phyloP scores from a whole-genome alignment of 1,139 yeast genomes.

The Zygosaccharomyces pseudobailii region DNA sequence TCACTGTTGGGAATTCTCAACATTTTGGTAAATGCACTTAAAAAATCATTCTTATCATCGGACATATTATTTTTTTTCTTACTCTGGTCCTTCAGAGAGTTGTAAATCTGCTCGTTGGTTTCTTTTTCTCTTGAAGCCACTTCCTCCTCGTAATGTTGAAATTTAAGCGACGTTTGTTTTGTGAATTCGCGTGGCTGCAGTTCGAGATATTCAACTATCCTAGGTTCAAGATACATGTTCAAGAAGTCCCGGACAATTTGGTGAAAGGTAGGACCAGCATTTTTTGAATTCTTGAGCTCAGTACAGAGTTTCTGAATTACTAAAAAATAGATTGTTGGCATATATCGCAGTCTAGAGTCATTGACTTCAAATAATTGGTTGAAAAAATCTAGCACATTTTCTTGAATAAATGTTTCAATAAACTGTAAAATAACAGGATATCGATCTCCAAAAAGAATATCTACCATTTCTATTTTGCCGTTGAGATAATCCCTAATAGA shows the following conservation, averaged over 20 bases:
- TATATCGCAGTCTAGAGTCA: slow-evolving; percentile 14
- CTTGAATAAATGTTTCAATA: slow-evolving; percentile 45
- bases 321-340: slow-evolving; percentile 31
- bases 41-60: slow-evolving; percentile 36
- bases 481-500: slow-evolving; percentile 27
- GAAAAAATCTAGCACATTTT: slow-evolving; percentile 41
- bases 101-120: slow-evolving; percentile 25
- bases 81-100: slow-evolving; percentile 19
- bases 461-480: slow-evolving; percentile 33
- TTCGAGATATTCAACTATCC: slow-evolving; percentile 39
- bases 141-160: slow-evolving; percentile 35
- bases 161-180: slow-evolving; percentile 29
- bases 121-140: slow-evolving; percentile 29
- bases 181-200: slow-evolving; percentile 38
- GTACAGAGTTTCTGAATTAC: slow-evolving; percentile 27
- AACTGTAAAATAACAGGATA: slow-evolving; percentile 36
- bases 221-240: slow-evolving; percentile 36
- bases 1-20: slow-evolving; percentile 45
- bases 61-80: slow-evolving; percentile 24
- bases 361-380: slow-evolving; percentile 20
- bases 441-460: slow-evolving; percentile 34
- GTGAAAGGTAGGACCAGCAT: slow-evolving; percentile 33
- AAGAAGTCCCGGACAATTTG: slow-evolving; percentile 30
- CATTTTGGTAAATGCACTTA: slow-evolving; percentile 60
- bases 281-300: slow-evolving; percentile 27